Base-by-base conservation (phyloP, 2,329 filamentous ascomycete genomes). In the Zymoseptoria pseudotritici region DNA sequence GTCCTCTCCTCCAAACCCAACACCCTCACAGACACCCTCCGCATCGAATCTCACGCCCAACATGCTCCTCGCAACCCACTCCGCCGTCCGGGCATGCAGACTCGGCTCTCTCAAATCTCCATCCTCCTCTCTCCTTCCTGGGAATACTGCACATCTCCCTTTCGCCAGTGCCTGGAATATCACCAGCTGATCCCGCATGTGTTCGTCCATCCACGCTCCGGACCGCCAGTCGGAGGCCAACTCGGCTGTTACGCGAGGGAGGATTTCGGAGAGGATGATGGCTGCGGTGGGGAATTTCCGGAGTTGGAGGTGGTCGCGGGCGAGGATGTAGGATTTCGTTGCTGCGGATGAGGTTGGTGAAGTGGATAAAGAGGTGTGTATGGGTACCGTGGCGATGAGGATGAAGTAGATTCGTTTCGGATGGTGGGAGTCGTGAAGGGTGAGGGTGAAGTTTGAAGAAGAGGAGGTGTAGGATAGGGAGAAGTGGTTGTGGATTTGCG, bases 141-240 rank as follows among this genome's bases (percentile, higher is more conserved):
- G 58, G 42, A 57, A 66, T 0, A 80, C 72, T 0, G 55, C 53
- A 61, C 75, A 77, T 46, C 29, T 66, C 0, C 79, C 79, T 8
- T 72, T 65, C 4, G 81, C 81, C 20, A 86, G 70, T 17, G 81
- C 81, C 66, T 85, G 82, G 59, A 84, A 86, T 0, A 86, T 76
- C 1, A 85, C 79, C 24, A 86, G 64, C 65, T 86, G 83, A 69
- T 86, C 84, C 51, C 80, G 73, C 77, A 84, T 77, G 62, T 78
- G 75, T 66, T 78, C 76, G 65, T 86, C 83, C 3, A 84, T 77
- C 64, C 77, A 81, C 0, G 80, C 77, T 0, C 72, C 75, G 60
- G 77, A 73, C 11, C 71, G 68, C 52, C 82, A 70, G 60, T 85
- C 82, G 1, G 64, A 54, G 0, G 76, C 66, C 36, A 86, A 70